These are phyloP conservation scores for Lichtheimia hyalospora DNA, from an alignment of 371 early-diverging fungal species.

Conservation along the genomic window DNA sequence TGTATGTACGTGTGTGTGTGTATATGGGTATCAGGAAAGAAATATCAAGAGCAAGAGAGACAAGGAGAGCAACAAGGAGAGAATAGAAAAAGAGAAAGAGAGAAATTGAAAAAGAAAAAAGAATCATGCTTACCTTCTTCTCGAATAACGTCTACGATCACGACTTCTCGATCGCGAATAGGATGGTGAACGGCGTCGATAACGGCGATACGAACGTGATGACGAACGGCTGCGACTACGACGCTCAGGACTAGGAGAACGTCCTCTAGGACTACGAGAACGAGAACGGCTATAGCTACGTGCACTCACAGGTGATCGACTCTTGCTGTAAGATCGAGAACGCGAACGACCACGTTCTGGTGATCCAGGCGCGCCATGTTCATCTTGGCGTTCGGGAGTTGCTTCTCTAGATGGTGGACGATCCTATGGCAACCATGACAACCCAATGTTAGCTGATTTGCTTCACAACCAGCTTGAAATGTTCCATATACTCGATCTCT, in stretches of 20 bases:
- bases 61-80: neutral
- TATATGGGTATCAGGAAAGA: neutral
- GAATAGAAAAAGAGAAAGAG: neutral
- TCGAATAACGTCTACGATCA: slow-evolving; percentile 12
- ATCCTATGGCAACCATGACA: neutral
- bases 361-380: neutral
- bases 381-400: neutral
- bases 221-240: slow-evolving; percentile 31
- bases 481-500: no score
- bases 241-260: slow-evolving; percentile 20
- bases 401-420: neutral
- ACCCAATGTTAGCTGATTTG: no score
- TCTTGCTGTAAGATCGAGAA: slow-evolving; percentile 11
- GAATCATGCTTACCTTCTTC: slow-evolving; percentile 12
- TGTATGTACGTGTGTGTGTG: no score
- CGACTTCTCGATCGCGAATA: slow-evolving; percentile 33
- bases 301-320: slow-evolving; percentile 11
- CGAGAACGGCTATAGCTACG: slow-evolving; percentile 22
- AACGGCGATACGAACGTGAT: slow-evolving; percentile 34
- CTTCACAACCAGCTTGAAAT: no score
- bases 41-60: neutral
- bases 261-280: slow-evolving; percentile 22
- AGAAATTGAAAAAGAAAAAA: neutral
- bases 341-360: slow-evolving; percentile 3
- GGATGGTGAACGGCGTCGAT: slow-evolving; percentile 26